Evolutionary conservation across 2,329 filamentous ascomycete genomes (phyloP), one percentile per base, ranked within the genome.

Genomic region (Aspergillus sp.): DNA sequence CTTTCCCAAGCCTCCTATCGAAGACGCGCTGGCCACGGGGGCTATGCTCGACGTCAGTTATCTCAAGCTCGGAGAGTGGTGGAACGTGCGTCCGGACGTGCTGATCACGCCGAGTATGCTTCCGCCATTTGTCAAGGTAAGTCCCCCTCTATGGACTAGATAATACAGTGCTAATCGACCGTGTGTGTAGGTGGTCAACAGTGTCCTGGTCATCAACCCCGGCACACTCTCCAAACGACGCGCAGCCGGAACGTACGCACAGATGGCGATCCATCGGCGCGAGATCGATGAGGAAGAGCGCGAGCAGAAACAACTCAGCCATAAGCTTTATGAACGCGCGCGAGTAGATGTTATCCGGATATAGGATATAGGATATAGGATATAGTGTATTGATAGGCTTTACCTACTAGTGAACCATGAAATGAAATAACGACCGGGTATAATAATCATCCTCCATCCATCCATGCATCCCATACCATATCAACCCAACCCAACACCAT

Each of bases 291-390:
- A 87, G 0, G 82, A 85, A 39, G 87, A 89, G 62, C 80, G 78
- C 32, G 81, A 80, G 39, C 80, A 78, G 31, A 83, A 81, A 11
- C 81, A 90, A 71, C 77, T 93, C 50, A 82, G 84, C 42, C 92
- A 97, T 75, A 86, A 86, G 67, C 79, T 98, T 24, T 96, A 90
- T 76, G 87, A 94, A 62, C 83, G 95, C 61, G 88, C 91, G 31
- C 85, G 94, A 63, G 91, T 96, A 22, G 94, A 99, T 75, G 90
- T 99, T 71, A 85, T 90, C 42, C 88, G 85, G 79, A 95, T 97
- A 73, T 88, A 75, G 68, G 42, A 39, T 97, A 73, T 88, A 75
- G 68, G 42, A 39, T 20, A 20, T 31, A 53, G 46, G 18, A 24
- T 11, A 12, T 24, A 24, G 16, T 42, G 45, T 47, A 47, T 47